Conservation (phyloP, 225 moss, liverwort and hornwort species). For the Straminergon stramineum region DNA sequence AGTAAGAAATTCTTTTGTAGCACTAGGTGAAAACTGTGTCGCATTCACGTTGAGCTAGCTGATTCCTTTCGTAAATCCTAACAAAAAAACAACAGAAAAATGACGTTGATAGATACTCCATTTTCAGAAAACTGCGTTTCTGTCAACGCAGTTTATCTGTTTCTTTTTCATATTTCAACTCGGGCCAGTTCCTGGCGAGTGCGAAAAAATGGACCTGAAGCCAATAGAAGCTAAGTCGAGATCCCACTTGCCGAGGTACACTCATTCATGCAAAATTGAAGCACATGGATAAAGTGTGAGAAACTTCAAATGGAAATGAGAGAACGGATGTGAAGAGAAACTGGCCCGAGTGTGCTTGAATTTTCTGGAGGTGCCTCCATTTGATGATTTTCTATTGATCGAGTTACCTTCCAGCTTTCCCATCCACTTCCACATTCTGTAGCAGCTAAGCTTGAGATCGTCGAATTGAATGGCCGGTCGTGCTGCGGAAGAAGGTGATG, state of each 20-base stretch:
- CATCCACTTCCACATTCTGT: background rate
- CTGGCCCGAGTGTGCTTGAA: background rate
- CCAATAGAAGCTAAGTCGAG: background rate
- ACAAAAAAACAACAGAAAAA: no score
- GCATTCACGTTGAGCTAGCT: no score
- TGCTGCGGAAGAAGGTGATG: background rate
- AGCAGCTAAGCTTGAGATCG: background rate
- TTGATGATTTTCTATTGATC: background rate
- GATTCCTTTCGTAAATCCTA: no score
- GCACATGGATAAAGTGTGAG: background rate
- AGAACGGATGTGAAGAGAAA: background rate
- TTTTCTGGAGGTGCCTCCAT: background rate
- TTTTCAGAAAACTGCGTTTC: no score
- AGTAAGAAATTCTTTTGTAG: no score
- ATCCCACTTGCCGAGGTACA: background rate
- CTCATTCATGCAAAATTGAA: background rate
- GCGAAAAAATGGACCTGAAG: background rate
- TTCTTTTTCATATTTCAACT: no score
- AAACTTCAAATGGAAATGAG: background rate
- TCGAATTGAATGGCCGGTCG: background rate
- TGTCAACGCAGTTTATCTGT: no score
- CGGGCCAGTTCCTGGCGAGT: background rate
- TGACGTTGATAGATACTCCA: no score
- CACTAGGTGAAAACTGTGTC: no score
- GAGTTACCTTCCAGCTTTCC: background rate